Evolutionary conservation across 345 rosid species (phyloP), one percentile per base, ranked within the genome.

Genomic region (Syzygium oleosum): DNA sequence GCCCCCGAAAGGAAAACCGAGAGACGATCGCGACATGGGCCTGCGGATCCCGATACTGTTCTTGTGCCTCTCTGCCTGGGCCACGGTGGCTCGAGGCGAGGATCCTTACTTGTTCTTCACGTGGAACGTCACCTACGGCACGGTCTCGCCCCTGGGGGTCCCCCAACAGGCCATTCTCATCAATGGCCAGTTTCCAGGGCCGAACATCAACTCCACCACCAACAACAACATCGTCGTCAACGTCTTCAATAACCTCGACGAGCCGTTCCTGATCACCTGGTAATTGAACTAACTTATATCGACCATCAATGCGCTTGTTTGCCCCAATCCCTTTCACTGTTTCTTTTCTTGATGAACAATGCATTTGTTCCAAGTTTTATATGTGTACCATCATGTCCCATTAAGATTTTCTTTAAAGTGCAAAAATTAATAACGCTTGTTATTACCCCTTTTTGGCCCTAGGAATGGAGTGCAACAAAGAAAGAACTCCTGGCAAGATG

Each of bases 121-220:
- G 19, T 96, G 99, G 99, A 93, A 95, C 51, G 90, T 96, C 79
- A 94, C 95, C 14, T 96, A 95, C 34, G 98, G 96, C 38, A 92
- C 93, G 43, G 80, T 90, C 46, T 92, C 93, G 19, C 97, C 95
- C 34, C 31, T 95, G 55, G 96, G 97, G 1, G 90, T 93, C 63
- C 96, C 96, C 22, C 96, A 95, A 51, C 91, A 95, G 54, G 97
- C 85, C 51, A 95, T 96, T 87, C 96, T 96, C 27, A 95, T 96
- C 87, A 96, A 96, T 65, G 91, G 94, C 27, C 90, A 94, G 63
- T 97, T 96, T 85, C 99, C 98, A 0, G 97, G 98, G 31, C 98
- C 99, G 19, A 91, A 88, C 90, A 91, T 96, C 86, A 96, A 96
- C 91, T 92, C 96, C 85, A 95, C 98, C 12, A 87, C 90, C 85